A percentile compares a stretch with the other conserved stretches of the same genome.
These are phyloP conservation scores for Cryptococcus maquisensis DNA, from an alignment of 1,284 basidiomycete species.

Conservation along the genomic window DNA sequence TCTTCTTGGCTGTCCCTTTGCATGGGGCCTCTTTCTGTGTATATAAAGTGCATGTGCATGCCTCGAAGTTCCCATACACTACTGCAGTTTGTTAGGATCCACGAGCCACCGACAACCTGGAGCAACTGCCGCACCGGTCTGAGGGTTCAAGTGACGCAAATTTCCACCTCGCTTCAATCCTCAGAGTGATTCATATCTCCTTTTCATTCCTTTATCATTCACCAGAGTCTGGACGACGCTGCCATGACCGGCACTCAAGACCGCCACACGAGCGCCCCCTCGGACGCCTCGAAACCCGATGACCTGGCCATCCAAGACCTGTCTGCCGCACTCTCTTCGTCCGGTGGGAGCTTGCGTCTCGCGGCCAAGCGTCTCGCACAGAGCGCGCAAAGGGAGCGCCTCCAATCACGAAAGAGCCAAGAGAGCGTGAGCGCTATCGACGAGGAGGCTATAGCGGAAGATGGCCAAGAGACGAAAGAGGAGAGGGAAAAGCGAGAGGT, in stretches of 20 bases:
- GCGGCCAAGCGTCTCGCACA: slow-evolving; percentile 33
- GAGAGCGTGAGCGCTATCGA: too few species aligned
- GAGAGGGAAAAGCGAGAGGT: not conserved
- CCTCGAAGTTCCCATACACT: too few species aligned
- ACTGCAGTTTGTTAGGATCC: too few species aligned
- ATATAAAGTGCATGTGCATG: too few species aligned
- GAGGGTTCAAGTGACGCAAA: not conserved
- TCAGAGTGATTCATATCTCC: not conserved
- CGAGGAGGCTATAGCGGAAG: too few species aligned
- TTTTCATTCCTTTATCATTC: not conserved
- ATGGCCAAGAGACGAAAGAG: too few species aligned
- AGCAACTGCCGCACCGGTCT: too few species aligned
- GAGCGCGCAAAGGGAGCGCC: slow-evolving; percentile 6
- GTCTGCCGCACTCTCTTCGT: slow-evolving; percentile 28
- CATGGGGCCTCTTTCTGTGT: too few species aligned
- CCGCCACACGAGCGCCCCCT: slow-evolving; percentile 19
- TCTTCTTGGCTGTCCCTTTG: too few species aligned
- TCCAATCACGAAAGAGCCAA: too few species aligned
- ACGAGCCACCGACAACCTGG: too few species aligned
- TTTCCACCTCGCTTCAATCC: not conserved
- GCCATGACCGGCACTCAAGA: slow-evolving; percentile 1
- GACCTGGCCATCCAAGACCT: slow-evolving; percentile 38
- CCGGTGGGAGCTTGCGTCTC: slow-evolving; percentile 26
- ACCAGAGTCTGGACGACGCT: not conserved
- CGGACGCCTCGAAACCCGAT: slow-evolving; percentile 37